Evolutionary conservation across 1,284 basidiomycete species (phyloP), one percentile per base, ranked within the genome.

Genomic region (Puccinia hordei): DNA sequence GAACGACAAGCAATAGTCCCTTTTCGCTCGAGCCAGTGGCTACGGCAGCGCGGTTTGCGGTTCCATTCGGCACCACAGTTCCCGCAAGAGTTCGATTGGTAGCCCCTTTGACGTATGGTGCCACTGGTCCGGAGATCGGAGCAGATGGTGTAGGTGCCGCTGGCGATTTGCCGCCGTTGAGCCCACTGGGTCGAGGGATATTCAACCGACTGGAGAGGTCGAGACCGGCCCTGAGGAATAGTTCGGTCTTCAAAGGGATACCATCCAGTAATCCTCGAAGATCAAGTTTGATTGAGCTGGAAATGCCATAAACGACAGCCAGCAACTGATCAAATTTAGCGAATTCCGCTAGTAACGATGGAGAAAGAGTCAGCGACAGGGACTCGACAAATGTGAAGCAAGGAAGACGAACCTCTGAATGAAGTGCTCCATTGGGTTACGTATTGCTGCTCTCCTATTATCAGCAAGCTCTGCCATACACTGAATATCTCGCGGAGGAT

Each of bases 261-360:
- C 2, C 10, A 0, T 0, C 61, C 19, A 65, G 19, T 4, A 65
- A 17, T 17, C 2, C 13, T 38, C 35, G 33, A 30, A 41, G 61
- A 17, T 65, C 61, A n/a, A 65, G 17, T 10, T 65, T 38, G 17
- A 65, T 41, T 15, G 61, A 27, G 6, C 13, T 41, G 8, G 35
- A 38, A 22, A 65, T 65, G 8, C 41, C 61, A 9, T 38, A 2
- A 10, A 65, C 12, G 0, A 17, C 61, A 38, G 22, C 38, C 15
- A 65, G 22, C 19, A 65, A 41, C 61, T 65, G 61, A n/a, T 65
- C 61, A 41, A 65, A 41, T n/a, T 65, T 17, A 15, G 61, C 19
- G 22, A 41, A 65, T 65, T 33, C 61, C 35, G 61, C 61, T 65
- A 65, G n/a, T n/a, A 59, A 24, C 5, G 13, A 35, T 33, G 5